A percentile compares a stretch with the other conserved stretches of the same genome.
These are phyloP conservation scores for Pichia kluyveri DNA, from an alignment of 805 yeast species.

Conservation along the genomic window DNA sequence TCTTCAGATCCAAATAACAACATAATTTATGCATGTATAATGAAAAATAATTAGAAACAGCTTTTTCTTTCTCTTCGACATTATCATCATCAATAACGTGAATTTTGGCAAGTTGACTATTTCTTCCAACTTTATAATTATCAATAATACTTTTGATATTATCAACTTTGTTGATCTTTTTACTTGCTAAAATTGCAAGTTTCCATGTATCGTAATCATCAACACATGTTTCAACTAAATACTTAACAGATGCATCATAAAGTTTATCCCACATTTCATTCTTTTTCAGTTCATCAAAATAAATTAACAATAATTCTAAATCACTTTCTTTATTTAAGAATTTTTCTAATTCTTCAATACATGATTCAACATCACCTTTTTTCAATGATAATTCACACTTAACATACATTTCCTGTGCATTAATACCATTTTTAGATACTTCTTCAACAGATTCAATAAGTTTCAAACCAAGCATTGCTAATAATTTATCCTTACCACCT, in stretches of 20 bases:
- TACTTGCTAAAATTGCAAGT: constrained; percentile 37
- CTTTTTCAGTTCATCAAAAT: constrained; percentile 37
- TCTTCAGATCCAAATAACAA: constrained; percentile 51
- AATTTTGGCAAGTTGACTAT: constrained; percentile 45
- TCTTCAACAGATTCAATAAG: constrained; percentile 31
- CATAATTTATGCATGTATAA: constrained; percentile 49
- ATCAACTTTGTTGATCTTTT: constrained; percentile 25
- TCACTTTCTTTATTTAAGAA: constrained; percentile 37
- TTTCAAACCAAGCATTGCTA: constrained; percentile 53
- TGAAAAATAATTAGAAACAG: constrained; percentile 32
- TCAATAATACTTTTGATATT: constrained; percentile 26
- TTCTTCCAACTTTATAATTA: constrained; percentile 37
- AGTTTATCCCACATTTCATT: constrained; percentile 36
- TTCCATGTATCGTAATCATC: constrained; percentile 80
- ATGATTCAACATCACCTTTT: constrained; percentile 27
- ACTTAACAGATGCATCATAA: constrained; percentile 28
- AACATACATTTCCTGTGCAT: constrained; percentile 61
- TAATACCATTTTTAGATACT: constrained; percentile 24
- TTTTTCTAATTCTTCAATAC: constrained; percentile 22
- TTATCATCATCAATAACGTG: constrained; percentile 23
- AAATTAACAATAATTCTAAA: constrained; percentile 52
- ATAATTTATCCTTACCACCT: constrained; percentile 39
- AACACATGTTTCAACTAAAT: constrained; percentile 39
- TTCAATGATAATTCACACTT: constrained; percentile 40
- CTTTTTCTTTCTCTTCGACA: not conserved